Conservation (phyloP, 768 basidiomycete genomes). For the Termitomyces sp. region DNA sequence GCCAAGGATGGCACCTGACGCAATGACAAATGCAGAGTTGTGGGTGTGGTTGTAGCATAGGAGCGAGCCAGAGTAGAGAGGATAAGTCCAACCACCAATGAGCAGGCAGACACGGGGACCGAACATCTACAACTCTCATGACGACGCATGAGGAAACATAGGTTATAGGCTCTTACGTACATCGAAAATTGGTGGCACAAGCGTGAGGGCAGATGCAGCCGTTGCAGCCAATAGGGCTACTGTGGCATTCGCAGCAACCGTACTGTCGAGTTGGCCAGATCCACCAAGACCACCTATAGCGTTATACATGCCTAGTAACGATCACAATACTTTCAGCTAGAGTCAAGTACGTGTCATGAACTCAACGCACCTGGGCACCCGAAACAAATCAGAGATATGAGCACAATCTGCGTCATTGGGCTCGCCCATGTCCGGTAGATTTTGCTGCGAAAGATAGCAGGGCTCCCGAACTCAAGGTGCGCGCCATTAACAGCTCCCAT, state of each 20-base stretch:
- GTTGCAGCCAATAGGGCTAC: conserved; percentile 27
- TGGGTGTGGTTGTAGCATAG: conserved; percentile 28
- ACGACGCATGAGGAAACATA: neutral
- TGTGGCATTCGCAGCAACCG: conserved; percentile 29
- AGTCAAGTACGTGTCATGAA: neutral
- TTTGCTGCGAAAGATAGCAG: conserved; percentile 5
- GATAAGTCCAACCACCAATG: conserved; percentile 27
- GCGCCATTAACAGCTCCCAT: conserved; percentile 1
- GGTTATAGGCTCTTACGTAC: conserved; percentile 15
- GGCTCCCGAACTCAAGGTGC: conserved; percentile 5
- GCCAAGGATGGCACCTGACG: conserved; percentile 27
- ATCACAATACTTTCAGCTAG: neutral
- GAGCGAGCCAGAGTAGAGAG: conserved; percentile 28
- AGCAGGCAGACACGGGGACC: conserved; percentile 26
- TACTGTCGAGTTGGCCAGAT: conserved; percentile 29
- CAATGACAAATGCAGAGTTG: conserved; percentile 29
- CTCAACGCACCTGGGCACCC: conserved; percentile 25
- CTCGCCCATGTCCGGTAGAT: conserved; percentile 21
- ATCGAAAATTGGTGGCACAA: conserved; percentile 29
- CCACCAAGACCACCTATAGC: conserved; percentile 28
- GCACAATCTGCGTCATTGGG: conserved; percentile 27
- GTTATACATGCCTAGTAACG: conserved; percentile 27
- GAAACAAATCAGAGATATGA: conserved; percentile 28
- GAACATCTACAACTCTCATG: conserved; percentile 20
- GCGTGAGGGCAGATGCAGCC: conserved; percentile 27